These are phyloP conservation scores for Bipolaris cookei DNA, from an alignment of 2,329 filamentous ascomycete species.

Conservation along the genomic window DNA sequence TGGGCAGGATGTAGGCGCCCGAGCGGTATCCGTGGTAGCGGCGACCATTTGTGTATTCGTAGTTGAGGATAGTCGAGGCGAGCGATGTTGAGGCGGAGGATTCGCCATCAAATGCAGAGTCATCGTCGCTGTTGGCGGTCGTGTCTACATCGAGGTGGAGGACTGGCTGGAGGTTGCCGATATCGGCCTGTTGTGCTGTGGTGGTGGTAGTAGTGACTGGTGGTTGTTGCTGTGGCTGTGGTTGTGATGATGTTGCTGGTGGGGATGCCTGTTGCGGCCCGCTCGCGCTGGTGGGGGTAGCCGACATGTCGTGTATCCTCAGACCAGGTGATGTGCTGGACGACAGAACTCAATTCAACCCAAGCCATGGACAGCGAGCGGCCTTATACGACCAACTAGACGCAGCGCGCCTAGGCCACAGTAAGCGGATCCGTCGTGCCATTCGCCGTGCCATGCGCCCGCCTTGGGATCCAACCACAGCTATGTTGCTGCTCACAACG, in stretches of 20 bases:
- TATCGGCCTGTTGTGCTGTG: constrained; percentile 5
- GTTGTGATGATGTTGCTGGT: not conserved
- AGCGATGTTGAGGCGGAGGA: constrained; percentile 43
- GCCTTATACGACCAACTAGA: constrained; percentile 2
- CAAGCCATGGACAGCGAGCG: not conserved
- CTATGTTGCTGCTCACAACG: constrained; percentile 2
- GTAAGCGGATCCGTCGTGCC: not conserved
- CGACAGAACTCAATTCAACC: not conserved
- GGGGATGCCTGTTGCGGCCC: constrained; percentile 4
- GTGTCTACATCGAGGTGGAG: constrained; percentile 40
- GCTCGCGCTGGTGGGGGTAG: constrained; percentile 16
- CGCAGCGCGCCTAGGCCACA: not conserved
- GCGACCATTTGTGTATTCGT: constrained; percentile 49
- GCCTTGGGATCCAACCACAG: constrained; percentile 5
- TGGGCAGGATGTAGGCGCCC: constrained; percentile 46
- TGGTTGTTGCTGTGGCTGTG: constrained; percentile 1
- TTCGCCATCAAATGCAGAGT: constrained; percentile 40
- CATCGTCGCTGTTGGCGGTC: constrained; percentile 34
- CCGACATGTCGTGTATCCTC: constrained; percentile 18
- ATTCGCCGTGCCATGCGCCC: not conserved
- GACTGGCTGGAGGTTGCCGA: constrained; percentile 31
- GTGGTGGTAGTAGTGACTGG: not conserved
- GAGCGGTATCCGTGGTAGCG: constrained; percentile 49
- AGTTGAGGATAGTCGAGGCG: constrained; percentile 46
- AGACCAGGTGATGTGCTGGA: not conserved